Conservation (phyloP, 805 yeast genomes). For the Ogataea paraovalis region DNA sequence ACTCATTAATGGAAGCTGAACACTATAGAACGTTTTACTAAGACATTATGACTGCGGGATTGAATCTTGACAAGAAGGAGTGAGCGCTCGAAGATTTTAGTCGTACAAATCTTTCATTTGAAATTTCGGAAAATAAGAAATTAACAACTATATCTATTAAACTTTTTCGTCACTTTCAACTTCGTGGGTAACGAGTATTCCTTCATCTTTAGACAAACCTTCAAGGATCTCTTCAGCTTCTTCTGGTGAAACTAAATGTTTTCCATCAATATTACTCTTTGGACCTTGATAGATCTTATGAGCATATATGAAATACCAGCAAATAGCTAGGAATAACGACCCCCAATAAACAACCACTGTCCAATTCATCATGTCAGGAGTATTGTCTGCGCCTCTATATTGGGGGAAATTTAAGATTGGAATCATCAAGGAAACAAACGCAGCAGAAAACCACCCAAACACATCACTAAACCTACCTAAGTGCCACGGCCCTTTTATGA, state of each 20-base stretch:
- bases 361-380: conserved; percentile 52
- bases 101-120: too few relatives aligned
- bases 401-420: conserved; percentile 58
- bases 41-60: too few relatives aligned
- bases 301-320: conserved; percentile 50
- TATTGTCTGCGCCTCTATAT: conserved; percentile 32
- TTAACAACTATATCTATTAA: too few relatives aligned
- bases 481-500: conserved; percentile 62
- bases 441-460: conserved; percentile 41
- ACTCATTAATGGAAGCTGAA: too few relatives aligned
- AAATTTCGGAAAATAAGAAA: too few relatives aligned
- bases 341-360: conserved; percentile 58
- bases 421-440: conserved; percentile 51
- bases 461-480: conserved; percentile 49
- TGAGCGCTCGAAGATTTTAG: too few relatives aligned
- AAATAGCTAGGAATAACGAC: conserved; percentile 45
- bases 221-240: conserved; percentile 10
- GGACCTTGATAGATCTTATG: conserved; percentile 62
- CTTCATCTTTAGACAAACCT: not conserved
- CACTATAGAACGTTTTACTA: too few relatives aligned
- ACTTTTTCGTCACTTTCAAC: not conserved
- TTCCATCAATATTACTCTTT: conserved; percentile 44
- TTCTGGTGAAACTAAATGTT: conserved; percentile 26
- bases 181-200: too few relatives aligned
- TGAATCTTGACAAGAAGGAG: too few relatives aligned